Conservation (phyloP, 345 rosid genomes). For the Eucalyptus cladocalyx region DNA sequence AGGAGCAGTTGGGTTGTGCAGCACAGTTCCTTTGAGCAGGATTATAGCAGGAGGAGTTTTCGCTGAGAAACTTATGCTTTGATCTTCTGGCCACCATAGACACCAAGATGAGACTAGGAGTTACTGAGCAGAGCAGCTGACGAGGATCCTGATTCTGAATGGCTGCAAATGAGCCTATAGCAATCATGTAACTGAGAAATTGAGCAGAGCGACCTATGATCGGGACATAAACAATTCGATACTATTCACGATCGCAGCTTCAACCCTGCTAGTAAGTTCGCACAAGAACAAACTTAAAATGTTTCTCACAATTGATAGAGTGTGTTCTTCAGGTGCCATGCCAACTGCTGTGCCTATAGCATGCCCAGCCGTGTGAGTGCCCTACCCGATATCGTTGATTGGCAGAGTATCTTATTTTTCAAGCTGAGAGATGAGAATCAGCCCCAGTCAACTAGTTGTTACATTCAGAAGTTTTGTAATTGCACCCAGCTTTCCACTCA, state of each 20-base stretch:
- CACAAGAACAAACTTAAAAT: constrained; percentile 18
- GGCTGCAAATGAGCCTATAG: constrained; percentile 54
- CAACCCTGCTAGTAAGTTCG: constrained; percentile 39
- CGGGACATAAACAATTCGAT: constrained; percentile 35
- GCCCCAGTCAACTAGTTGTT: constrained; percentile 47
- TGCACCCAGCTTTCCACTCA: constrained; percentile 45
- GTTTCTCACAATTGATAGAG: constrained; percentile 34
- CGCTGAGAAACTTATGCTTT: constrained; percentile 13
- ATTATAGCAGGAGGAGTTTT: constrained; percentile 17
- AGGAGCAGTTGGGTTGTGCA: constrained; percentile 21
- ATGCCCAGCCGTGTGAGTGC: constrained; percentile 37
- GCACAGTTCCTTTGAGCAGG: constrained; percentile 13
- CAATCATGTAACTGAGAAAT: constrained; percentile 23
- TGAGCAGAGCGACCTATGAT: constrained; percentile 16
- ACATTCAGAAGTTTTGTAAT: constrained; percentile 15
- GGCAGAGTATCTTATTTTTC: constrained; percentile 9
- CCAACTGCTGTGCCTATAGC: constrained; percentile 45
- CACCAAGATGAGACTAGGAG: constrained; percentile 24
- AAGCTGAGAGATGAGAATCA: constrained; percentile 9
- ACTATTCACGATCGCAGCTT: constrained; percentile 39
- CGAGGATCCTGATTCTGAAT: constrained; percentile 38
- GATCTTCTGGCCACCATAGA: constrained; percentile 3
- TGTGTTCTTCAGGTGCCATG: constrained; percentile 36
- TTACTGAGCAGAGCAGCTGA: constrained; percentile 34
- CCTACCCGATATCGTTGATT: constrained; percentile 34